Evolutionary conservation across 306 rosid species (phyloP), one percentile per base, ranked within the genome.

Genomic region (Chamaecrista fasciculata): DNA sequence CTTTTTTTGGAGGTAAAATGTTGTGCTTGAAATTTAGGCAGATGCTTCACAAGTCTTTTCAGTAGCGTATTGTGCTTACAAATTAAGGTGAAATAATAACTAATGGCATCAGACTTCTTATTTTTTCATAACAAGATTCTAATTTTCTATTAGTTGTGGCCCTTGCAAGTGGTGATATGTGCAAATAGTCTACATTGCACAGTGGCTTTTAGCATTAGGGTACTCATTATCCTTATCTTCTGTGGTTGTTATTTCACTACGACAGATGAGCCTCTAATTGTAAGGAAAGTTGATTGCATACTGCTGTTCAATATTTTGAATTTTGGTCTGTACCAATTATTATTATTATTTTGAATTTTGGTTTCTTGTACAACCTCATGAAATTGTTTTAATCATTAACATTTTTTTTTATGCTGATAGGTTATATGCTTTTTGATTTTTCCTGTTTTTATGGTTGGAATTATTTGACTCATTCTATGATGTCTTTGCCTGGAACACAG

Each of bases 1-100:
- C 18, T 58, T 62, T 37, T 31, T n/a, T 69, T 60, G 66, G 62
- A 57, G 61, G 39, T 70, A 48, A 57, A 74, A 53, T 46, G 44
- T 48, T 69, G 21, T 55, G 70, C 47, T 55, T 69, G 75, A 39
- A 60, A 47, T 48, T 47, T 67, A n/a, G n/a, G 18, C 55, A 29
- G 12, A 46, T 51, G 36, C 24, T 33, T 21, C 49, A 53, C 3
- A 7, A 33, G 49, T n/a, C 44, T 34, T 11, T 62, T 34, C 49
- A 49, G 37, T 19, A 52, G 39, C 23, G 15, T 67, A 50, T 37
- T 65, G n/a, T 46, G 25, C 11, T n/a, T 43, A 6, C 11, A 44
- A n/a, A 26, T n/a, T 23, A 23, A 47, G 59, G 58, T 63, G 15
- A 40, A 24, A 18, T n/a, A 2, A 40, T 42, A 23, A 42, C 25